A percentile compares a stretch with the other conserved stretches of the same genome.
Conservation (phyloP, 345 rosid species). For the Rhizophora mangle region DNA sequence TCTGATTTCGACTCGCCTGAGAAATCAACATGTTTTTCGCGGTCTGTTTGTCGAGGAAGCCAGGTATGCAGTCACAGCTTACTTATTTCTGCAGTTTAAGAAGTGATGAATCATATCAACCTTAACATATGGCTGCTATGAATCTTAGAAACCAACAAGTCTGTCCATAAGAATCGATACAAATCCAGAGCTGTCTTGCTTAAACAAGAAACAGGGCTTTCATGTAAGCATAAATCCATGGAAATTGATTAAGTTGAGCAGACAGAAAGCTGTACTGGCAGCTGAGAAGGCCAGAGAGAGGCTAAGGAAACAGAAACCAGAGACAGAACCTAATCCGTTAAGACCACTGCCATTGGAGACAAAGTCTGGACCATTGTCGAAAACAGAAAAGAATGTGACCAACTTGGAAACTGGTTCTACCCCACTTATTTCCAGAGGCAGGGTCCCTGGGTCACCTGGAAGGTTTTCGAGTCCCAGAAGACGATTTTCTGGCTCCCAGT, state of each 20-base stretch:
- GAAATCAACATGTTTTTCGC: constrained; percentile 55
- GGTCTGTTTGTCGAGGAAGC: constrained; percentile 57
- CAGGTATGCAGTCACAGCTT: constrained; percentile 43
- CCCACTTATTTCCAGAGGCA: constrained; percentile 44
- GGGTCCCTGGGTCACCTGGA: constrained; percentile 55
- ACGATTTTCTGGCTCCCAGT: constrained; percentile 68
- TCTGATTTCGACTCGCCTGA: constrained; percentile 80
- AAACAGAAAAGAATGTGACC: constrained; percentile 41
- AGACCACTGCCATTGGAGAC: constrained; percentile 83
- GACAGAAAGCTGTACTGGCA: constrained; percentile 79
- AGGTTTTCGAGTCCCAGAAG: constrained; percentile 81
- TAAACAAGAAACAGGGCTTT: constrained; percentile 63
- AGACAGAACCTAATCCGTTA: constrained; percentile 41
- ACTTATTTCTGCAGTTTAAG: constrained; percentile 5
- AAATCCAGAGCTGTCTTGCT: constrained; percentile 49
- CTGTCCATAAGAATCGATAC: constrained; percentile 72
- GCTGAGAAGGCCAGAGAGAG: constrained; percentile 91
- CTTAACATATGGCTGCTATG: background rate
- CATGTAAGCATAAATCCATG: constrained; percentile 82
- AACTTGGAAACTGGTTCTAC: constrained; percentile 38
- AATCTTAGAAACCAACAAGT: constrained; percentile 49
- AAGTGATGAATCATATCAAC: background rate
- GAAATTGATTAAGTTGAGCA: constrained; percentile 73
- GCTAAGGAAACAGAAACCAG: constrained; percentile 51
- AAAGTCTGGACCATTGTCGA: constrained; percentile 59